phyloP scores from a whole-genome alignment of 345 rosid species.

The Gossypium raimondii region DNA sequence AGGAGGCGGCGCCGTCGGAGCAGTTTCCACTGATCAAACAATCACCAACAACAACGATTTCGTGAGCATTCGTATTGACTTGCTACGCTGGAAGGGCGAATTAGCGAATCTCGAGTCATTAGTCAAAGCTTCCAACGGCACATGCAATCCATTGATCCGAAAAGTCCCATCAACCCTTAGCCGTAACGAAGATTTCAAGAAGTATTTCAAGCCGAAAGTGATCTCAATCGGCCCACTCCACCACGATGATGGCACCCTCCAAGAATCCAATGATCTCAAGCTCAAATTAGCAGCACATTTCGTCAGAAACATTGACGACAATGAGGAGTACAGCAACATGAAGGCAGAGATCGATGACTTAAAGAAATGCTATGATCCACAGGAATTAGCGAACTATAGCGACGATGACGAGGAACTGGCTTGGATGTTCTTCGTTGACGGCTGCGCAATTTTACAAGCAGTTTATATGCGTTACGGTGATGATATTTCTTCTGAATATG shows the following conservation, averaged over 20 bases:
- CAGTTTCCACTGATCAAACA: too few species aligned
- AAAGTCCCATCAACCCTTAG: conserved; percentile 9
- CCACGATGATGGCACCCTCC: neutral
- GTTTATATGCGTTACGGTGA: too few species aligned
- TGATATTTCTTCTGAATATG: too few species aligned
- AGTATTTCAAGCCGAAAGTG: conserved; percentile 17
- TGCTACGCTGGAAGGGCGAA: too few species aligned
- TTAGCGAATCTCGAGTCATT: too few species aligned
- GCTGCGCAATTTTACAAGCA: too few species aligned
- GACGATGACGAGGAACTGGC: neutral
- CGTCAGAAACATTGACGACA: neutral
- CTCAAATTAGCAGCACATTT: neutral
- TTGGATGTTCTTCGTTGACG: neutral
- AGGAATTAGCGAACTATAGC: neutral
- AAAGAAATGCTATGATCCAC: conserved; percentile 11
- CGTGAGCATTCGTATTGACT: too few species aligned
- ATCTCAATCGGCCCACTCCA: conserved; percentile 27
- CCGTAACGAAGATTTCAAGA: neutral
- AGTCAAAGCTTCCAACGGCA: too few species aligned
- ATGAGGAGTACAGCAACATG: neutral
- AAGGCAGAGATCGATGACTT: neutral
- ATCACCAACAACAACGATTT: too few species aligned
- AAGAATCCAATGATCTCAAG: conserved; percentile 3
- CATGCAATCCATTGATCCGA: neutral
- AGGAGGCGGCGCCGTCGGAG: too few species aligned